Conservation (phyloP, 495 filamentous ascomycete species). For the Aspergillus leporis region DNA sequence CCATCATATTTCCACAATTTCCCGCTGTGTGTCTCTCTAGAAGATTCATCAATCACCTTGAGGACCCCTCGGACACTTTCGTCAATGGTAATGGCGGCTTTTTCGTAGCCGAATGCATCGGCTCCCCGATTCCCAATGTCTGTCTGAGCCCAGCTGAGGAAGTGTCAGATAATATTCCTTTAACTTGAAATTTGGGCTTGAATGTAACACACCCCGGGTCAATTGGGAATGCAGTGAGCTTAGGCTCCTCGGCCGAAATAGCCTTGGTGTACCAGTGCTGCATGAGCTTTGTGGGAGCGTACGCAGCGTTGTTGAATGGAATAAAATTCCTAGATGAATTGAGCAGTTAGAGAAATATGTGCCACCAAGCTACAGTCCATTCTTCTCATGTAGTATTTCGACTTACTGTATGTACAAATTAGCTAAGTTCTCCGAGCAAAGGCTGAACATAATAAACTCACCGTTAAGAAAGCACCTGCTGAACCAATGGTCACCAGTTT, state of each 20-base stretch:
- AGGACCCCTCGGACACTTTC: conserved; percentile 38
- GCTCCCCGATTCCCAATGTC: conserved; percentile 48
- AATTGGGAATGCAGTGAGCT: conserved; percentile 35
- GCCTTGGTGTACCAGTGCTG: conserved; percentile 38
- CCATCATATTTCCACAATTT: conserved; percentile 30
- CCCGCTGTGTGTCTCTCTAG: conserved; percentile 40
- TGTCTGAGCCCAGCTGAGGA: conserved; percentile 42
- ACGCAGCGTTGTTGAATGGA: conserved; percentile 34
- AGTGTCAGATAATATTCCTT: conserved; percentile 24
- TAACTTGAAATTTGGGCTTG: not conserved
- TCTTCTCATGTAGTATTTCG: too few relatives aligned
- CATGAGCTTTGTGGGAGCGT: conserved; percentile 40
- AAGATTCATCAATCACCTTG: conserved; percentile 29
- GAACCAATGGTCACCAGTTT: conserved; percentile 41
- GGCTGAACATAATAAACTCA: not conserved
- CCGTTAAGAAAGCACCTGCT: conserved; percentile 20
- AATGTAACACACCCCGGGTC: conserved; percentile 28
- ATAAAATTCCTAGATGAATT: conserved; percentile 11
- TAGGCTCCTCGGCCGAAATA: conserved; percentile 39
- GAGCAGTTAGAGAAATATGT: not conserved
- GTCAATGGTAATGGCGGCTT: conserved; percentile 34
- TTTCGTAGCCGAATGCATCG: conserved; percentile 29
- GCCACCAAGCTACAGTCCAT: too few relatives aligned
- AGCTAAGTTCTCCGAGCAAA: not conserved
- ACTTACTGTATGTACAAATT: not conserved